These are phyloP conservation scores for Trematosphaeria pertusa DNA, from an alignment of 2,329 filamentous ascomycete genomes.

Conservation along the genomic window DNA sequence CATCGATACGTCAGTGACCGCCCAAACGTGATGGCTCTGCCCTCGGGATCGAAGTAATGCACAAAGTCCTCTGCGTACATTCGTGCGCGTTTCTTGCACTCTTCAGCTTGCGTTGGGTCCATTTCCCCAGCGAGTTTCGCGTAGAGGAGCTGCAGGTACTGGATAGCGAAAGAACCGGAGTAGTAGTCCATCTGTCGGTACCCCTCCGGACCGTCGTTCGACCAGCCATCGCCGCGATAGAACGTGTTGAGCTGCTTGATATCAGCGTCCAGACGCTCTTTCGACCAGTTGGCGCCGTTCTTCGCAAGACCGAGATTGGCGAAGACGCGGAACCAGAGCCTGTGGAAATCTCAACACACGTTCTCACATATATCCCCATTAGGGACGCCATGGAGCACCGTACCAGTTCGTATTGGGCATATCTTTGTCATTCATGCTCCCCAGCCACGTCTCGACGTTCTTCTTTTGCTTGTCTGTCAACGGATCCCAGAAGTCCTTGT, in stretches of 20 bases:
- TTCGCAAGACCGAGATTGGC: constrained; percentile 80
- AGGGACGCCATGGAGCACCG: too few relatives aligned
- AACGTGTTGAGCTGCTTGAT: constrained; percentile 82
- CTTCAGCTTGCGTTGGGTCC: constrained; percentile 69
- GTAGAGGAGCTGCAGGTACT: constrained; percentile 79
- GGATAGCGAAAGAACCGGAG: constrained; percentile 81
- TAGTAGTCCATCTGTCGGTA: constrained; percentile 90
- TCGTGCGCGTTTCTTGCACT: constrained; percentile 73
- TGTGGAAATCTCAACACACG: constrained; percentile 46
- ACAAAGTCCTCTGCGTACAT: constrained; percentile 73
- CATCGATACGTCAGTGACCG: constrained; percentile 83
- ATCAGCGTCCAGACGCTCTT: constrained; percentile 73
- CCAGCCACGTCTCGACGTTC: constrained; percentile 76
- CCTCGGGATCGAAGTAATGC: constrained; percentile 78
- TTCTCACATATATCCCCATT: neutral
- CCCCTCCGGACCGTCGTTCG: constrained; percentile 78
- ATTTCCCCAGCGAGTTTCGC: constrained; percentile 71
- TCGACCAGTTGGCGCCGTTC: constrained; percentile 74
- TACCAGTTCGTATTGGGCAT: constrained; percentile 71
- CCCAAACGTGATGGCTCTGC: constrained; percentile 76
- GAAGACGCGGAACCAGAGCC: constrained; percentile 86
- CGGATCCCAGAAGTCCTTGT: constrained; percentile 68
- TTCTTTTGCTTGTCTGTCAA: constrained; percentile 66
- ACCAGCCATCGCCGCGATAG: constrained; percentile 83
- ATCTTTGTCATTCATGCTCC: constrained; percentile 80